These are phyloP conservation scores for Boletus subparvulus DNA, from an alignment of 768 basidiomycete genomes.

Conservation along the genomic window DNA sequence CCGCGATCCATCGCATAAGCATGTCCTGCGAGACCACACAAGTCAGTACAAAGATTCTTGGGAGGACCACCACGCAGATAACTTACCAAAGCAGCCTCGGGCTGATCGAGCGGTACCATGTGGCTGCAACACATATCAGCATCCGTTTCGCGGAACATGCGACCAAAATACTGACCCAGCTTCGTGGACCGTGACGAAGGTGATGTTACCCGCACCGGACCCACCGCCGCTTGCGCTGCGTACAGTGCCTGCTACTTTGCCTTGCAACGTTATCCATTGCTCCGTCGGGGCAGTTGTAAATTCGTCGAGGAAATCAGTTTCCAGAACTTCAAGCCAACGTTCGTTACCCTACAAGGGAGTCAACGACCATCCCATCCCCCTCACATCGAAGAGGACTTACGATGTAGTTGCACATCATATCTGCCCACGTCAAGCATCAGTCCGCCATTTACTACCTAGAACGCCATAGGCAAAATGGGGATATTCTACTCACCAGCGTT, in stretches of 20 bases:
- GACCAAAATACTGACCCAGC: conserved; percentile 61
- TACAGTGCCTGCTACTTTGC: conserved; percentile 63
- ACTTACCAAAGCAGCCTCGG: conserved; percentile 77
- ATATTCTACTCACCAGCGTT: conserved; percentile 59
- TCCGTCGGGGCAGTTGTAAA: conserved; percentile 49
- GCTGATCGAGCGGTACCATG: conserved; percentile 91
- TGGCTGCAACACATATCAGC: conserved; percentile 47
- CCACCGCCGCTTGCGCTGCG: conserved; percentile 66
- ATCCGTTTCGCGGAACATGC: not conserved
- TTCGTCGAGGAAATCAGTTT: conserved; percentile 59
- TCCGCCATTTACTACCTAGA: not conserved
- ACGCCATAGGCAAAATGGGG: not conserved
- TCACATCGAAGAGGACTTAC: conserved; percentile 34
- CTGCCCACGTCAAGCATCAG: conserved; percentile 35
- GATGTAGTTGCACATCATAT: conserved; percentile 88
- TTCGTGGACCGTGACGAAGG: conserved; percentile 73
- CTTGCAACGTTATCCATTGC: conserved; percentile 58
- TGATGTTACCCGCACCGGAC: conserved; percentile 76
- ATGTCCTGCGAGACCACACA: conserved; percentile 44
- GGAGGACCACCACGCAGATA: not conserved
- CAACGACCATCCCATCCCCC: not conserved
- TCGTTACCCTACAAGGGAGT: conserved; percentile 59
- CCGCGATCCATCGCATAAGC: conserved; percentile 56
- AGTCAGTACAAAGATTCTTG: not conserved
- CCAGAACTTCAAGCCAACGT: conserved; percentile 67